Base-by-base conservation (phyloP, 495 filamentous ascomycete genomes). In the Aspergillus diversus region DNA sequence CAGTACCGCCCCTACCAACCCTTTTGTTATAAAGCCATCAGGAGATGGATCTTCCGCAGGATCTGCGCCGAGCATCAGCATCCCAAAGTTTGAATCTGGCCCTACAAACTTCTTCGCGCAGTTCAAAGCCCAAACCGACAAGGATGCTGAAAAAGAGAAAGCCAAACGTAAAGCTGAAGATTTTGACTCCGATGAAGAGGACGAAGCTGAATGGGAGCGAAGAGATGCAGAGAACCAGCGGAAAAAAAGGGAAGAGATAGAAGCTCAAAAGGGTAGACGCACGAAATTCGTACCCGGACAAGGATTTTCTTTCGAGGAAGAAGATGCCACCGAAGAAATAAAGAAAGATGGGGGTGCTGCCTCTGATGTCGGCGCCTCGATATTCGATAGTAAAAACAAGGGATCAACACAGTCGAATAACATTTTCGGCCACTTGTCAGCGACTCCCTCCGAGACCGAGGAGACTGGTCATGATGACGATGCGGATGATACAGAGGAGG, bases 391-490 rank as follows among this genome's bases (percentile, higher is more conserved):
- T 9, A 64, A 65, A 15, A 65, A 66, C 17, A 68, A 64, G 27
- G 70, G 72, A 1, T 32, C 75, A 1, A 61, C 67, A 47, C 72
- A 74, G 42, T 69, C 74, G 8, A 73, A 72, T 42, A 90, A 89
- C 63, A 87, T 89, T 31, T 90, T 90, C 60, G 81, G 86, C 55
- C 83, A 88, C 60, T 74, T 89, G 39, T 87, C 86, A 2, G 84
- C 82, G 39, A 77, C 75, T 13, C 84, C 84, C 39, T 78, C 76
- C 13, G 84, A 82, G 27, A 77, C 70, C 5, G 80, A 70, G 11
- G 68, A 67, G 15, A 63, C 71, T 7, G 66, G 68, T 54, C 12
- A 42, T 33, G 81, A 84, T 21, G 77, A 78, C 6, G 77, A 78
- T 9, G 81, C 79, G 13, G 78, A 80, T n/a, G 77, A 80, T 43